These are phyloP conservation scores for Pulicaria dysenterica DNA, from an alignment of 129 eudicot genomes.

Conservation along the genomic window DNA sequence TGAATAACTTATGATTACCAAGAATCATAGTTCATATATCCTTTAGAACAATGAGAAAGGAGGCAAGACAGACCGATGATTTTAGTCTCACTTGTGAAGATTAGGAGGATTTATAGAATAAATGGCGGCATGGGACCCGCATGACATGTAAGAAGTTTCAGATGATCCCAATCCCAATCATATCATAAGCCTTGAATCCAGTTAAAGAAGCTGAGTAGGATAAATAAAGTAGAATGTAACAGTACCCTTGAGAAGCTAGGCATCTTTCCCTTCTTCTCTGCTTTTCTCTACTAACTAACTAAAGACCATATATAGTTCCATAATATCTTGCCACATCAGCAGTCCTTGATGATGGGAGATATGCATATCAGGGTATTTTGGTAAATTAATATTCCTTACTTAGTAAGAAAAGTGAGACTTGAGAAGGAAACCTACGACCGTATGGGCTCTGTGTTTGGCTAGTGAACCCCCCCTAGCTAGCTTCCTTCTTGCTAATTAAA, in stretches of 20 bases:
- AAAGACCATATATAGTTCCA: no score
- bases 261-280: slow-evolving; percentile 58
- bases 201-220: slow-evolving; percentile 67
- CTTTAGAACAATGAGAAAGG: slow-evolving; percentile 29
- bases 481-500: not conserved
- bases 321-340: slow-evolving; percentile 17
- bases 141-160: slow-evolving; percentile 47
- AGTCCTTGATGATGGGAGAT: not conserved
- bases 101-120: slow-evolving; percentile 53
- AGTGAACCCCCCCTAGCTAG: no score
- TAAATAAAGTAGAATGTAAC: slow-evolving; percentile 64
- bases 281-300: not conserved
- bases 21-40: slow-evolving; percentile 49
- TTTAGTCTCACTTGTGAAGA: slow-evolving; percentile 33
- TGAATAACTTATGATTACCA: slow-evolving; percentile 41
- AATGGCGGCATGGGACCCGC: slow-evolving; percentile 61
- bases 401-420: slow-evolving; percentile 58
- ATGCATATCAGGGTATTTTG: slow-evolving; percentile 28
- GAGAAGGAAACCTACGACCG: slow-evolving; percentile 54
- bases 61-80: slow-evolving; percentile 34
- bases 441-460: slow-evolving; percentile 42
- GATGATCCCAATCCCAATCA: slow-evolving; percentile 65
- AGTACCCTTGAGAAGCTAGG: slow-evolving; percentile 83
- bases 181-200: slow-evolving; percentile 58
- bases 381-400: slow-evolving; percentile 58